phyloP scores from a whole-genome alignment of 2,329 filamentous ascomycete genomes.

The Daldinia eschscholtzii region DNA sequence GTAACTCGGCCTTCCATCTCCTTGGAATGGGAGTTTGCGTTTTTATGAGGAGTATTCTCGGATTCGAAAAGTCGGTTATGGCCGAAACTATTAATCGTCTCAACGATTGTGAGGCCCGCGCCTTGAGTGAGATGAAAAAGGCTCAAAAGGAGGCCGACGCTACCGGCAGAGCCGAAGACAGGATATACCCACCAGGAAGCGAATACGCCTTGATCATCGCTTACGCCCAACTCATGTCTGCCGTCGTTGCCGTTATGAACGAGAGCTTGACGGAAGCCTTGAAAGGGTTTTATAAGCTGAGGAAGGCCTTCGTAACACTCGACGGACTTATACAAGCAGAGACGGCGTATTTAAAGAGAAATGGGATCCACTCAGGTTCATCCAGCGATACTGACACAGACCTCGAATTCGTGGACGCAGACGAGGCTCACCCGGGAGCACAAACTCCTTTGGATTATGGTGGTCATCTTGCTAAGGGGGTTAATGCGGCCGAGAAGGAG shows the following conservation, averaged over 20 bases:
- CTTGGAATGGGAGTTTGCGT: constrained; percentile 83
- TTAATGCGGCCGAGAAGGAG: constrained; percentile 48
- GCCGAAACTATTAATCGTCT: constrained; percentile 81
- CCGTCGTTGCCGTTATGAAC: constrained; percentile 88
- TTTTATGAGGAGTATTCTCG: constrained; percentile 88
- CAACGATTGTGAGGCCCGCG: constrained; percentile 79
- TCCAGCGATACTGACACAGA: constrained; percentile 54
- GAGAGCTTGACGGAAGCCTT: constrained; percentile 93
- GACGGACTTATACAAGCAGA: constrained; percentile 84
- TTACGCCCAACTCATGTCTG: constrained; percentile 88
- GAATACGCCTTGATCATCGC: constrained; percentile 89
- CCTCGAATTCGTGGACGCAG: constrained; percentile 69
- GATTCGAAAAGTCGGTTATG: constrained; percentile 94
- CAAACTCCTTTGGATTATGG: constrained; percentile 62
- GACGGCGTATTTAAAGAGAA: constrained; percentile 63
- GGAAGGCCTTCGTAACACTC: constrained; percentile 87
- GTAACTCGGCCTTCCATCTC: constrained; percentile 88
- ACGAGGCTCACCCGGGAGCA: constrained; percentile 60
- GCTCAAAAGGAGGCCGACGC: constrained; percentile 72
- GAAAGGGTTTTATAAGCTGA: constrained; percentile 90
- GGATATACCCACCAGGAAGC: constrained; percentile 82
- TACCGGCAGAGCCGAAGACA: constrained; percentile 51
- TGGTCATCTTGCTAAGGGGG: constrained; percentile 58
- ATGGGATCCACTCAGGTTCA: constrained; percentile 49
- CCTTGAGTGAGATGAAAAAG: constrained; percentile 80